Evolutionary conservation across 148 eudicot genomes (phyloP).

Genomic region (Rheum nobile): DNA sequence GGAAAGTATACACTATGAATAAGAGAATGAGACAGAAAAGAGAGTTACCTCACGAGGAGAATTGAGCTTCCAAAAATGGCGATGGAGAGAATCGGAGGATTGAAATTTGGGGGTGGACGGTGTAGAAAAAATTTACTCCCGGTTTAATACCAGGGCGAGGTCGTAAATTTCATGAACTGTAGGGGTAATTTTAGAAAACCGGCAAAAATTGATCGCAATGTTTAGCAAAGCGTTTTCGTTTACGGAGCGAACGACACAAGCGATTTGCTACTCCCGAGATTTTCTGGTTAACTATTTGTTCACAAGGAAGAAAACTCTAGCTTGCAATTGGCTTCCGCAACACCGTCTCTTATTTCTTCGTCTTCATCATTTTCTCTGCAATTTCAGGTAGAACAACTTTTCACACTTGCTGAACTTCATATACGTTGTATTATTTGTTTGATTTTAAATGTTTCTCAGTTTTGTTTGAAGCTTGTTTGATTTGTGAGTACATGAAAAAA

Average conservation of each 20-base stretch:
- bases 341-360: neutral
- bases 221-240: neutral
- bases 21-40: neutral
- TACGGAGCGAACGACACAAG: neutral
- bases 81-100: neutral
- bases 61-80: neutral
- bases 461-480: neutral
- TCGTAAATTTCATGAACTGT: neutral
- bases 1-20: neutral
- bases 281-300: neutral
- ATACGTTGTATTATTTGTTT: neutral
- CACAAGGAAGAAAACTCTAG: neutral
- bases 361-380: neutral
- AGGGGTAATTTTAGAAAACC: neutral
- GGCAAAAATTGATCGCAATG: neutral
- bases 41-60: neutral
- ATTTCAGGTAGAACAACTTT: neutral
- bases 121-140: neutral
- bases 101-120: neutral
- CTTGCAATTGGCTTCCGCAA: neutral
- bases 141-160: neutral
- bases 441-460: neutral
- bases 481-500: neutral
- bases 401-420: neutral
- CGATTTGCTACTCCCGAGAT: neutral